phyloP scores from a whole-genome alignment of 306 rosid genomes.

The Pterocarpus macrocarpus region DNA sequence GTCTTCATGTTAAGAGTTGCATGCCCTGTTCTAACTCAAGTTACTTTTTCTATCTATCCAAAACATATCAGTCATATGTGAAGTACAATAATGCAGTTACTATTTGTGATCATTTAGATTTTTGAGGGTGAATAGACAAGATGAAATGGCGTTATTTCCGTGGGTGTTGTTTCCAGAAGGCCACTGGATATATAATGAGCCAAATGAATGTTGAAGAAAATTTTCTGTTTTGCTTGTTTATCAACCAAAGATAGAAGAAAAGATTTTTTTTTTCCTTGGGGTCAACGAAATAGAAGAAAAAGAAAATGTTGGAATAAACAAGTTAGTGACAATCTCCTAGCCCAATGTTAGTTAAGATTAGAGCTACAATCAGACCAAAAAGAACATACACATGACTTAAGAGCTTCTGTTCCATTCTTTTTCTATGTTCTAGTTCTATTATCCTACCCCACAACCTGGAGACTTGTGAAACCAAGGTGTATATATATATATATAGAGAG shows the following conservation, averaged over 20 bases:
- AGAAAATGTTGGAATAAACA: too few relatives aligned
- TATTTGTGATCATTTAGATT: too few relatives aligned
- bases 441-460: slow-evolving; percentile 10
- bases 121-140: not conserved
- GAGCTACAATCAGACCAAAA: slow-evolving; percentile 18
- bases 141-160: not conserved
- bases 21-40: too few relatives aligned
- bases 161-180: not conserved
- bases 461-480: not conserved
- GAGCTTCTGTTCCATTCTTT: slow-evolving; percentile 20
- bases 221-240: not conserved
- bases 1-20: too few relatives aligned
- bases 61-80: too few relatives aligned
- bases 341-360: not conserved
- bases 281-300: too few relatives aligned
- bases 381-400: slow-evolving; percentile 31
- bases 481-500: too few relatives aligned
- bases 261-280: too few relatives aligned
- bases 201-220: not conserved
- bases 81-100: too few relatives aligned
- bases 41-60: too few relatives aligned
- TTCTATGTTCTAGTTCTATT: not conserved
- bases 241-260: not conserved
- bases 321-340: too few relatives aligned
- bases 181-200: not conserved